A percentile compares a stretch with the other conserved stretches of the same genome.
Evolutionary conservation across 139 green algal species (phyloP).

Genomic region (Picochlorum sp.): DNA sequence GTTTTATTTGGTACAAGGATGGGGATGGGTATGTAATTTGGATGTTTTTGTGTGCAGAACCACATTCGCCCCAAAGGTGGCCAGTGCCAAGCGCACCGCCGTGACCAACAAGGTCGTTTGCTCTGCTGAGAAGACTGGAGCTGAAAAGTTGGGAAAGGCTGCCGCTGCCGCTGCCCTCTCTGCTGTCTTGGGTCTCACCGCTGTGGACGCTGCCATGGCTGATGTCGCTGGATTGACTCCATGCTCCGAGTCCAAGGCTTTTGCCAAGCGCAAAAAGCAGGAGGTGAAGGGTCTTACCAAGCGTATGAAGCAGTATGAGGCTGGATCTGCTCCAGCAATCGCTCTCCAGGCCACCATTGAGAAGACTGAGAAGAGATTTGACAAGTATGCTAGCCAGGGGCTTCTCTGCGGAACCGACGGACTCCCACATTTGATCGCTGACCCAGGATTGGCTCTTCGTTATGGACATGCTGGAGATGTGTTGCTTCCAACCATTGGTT

Average conservation of each 20-base stretch:
- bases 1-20: no score
- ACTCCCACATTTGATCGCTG: constrained; percentile 95
- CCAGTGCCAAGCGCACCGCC: constrained; percentile 4
- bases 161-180: constrained; percentile 61
- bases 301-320: constrained; percentile 90
- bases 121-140: constrained; percentile 26
- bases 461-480: constrained; percentile 91
- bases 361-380: constrained; percentile 88
- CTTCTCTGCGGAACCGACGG: constrained; percentile 97
- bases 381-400: constrained; percentile 79
- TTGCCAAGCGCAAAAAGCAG: constrained; percentile 88
- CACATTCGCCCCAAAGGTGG: constrained; percentile 1
- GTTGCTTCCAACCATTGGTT: constrained; percentile 88
- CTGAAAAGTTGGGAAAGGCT: constrained; percentile 32
- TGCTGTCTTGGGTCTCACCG: constrained; percentile 45
- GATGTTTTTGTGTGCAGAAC: not conserved
- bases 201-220: constrained; percentile 84
- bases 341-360: constrained; percentile 91
- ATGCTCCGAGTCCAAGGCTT: constrained; percentile 93
- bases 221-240: constrained; percentile 90
- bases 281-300: constrained; percentile 82
- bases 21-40: not conserved
- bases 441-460: constrained; percentile 87
- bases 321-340: constrained; percentile 71
- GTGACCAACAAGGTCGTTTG: constrained; percentile 6